Evolutionary conservation across 2,329 filamentous ascomycete species (phyloP), one percentile per base, ranked within the genome.

Genomic region (Phialophora chinensis): DNA sequence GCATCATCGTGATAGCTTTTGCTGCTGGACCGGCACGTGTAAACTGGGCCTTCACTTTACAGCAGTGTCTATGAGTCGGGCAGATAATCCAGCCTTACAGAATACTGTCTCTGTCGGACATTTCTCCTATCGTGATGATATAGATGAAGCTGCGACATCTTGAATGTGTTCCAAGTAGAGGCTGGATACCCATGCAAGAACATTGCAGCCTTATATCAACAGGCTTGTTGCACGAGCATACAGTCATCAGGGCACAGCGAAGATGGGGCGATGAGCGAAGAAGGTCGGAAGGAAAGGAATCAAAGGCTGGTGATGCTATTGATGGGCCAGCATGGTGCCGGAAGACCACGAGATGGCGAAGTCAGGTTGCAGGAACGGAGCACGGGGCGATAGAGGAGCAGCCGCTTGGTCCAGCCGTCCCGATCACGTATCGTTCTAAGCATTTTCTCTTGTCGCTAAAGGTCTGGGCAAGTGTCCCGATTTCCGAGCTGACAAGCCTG

Each of bases 381-480:
- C 65, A 69, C 65, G 67, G 64, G 67, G 65, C 35, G 55, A 38
- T 38, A 52, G 50, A 66, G 17, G 44, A 17, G 64, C 62, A 65
- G 61, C 44, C 55, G 58, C 67, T 69, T 69, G 67, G 67, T 67
- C 47, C 55, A 27, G 12, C 57, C n/a, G 27, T 25, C n/a, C 6
- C 25, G 38, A 25, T 29, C 20, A 20, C 44, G 47, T 27, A 23
- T 61, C 23, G 20, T 54, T 23, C 50, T 49, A 31, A 31, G n/a
- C 27, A 20, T 31, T 49, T 60, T 35, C 23, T 31, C 25, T 27
- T 17, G 49, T 52, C 59, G 44, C 59, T 38, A 44, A 61, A 53
- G 31, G 12, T 53, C 59, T 54, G 31, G 59, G 59, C 59, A 35
- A 11, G 14, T 8, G 20, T 60, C 57, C 38, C 38, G 35, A 12